Percentiles rank a stretch among this genome's conserved stretches.
phyloP scores from a whole-genome alignment of 2,329 filamentous ascomycete genomes.

The Cryphonectria japonica region DNA sequence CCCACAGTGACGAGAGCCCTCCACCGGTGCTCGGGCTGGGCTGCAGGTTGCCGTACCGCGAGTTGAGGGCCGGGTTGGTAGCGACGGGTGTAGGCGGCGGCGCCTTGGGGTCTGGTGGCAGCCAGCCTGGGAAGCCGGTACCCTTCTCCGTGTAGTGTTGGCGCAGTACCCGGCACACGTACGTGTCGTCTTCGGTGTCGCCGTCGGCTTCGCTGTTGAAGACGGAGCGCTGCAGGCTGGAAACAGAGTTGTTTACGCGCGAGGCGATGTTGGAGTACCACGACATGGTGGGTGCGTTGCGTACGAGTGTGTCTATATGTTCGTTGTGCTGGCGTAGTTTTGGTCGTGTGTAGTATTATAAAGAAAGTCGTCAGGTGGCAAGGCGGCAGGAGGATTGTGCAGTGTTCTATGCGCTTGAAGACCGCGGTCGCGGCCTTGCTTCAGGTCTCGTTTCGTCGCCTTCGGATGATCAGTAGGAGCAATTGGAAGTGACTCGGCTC shows the following conservation, averaged over 20 bases:
- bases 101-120: conserved; percentile 85
- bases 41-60: conserved; percentile 55
- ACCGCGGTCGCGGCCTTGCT: conserved; percentile 6
- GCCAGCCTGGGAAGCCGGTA: conserved; percentile 79
- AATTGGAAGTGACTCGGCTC: not conserved
- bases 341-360: not conserved
- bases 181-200: conserved; percentile 85
- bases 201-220: conserved; percentile 68
- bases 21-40: conserved; percentile 37
- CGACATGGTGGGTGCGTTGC: conserved; percentile 59
- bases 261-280: conserved; percentile 79
- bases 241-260: conserved; percentile 67
- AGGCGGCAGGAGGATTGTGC: not conserved
- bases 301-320: not conserved
- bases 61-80: conserved; percentile 48
- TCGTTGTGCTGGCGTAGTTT: not conserved
- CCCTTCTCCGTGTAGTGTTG: conserved; percentile 92
- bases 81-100: conserved; percentile 60
- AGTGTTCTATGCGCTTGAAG: conserved; percentile 8
- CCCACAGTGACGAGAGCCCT: conserved; percentile 62
- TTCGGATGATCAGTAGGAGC: conserved; percentile 13
- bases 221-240: conserved; percentile 55
- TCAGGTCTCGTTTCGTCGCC: conserved; percentile 19
- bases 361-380: not conserved
- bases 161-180: conserved; percentile 90